A percentile compares a stretch with the other conserved stretches of the same genome.
phyloP scores from a whole-genome alignment of 331 rosid genomes.

The Rhamnella rubrinervis region DNA sequence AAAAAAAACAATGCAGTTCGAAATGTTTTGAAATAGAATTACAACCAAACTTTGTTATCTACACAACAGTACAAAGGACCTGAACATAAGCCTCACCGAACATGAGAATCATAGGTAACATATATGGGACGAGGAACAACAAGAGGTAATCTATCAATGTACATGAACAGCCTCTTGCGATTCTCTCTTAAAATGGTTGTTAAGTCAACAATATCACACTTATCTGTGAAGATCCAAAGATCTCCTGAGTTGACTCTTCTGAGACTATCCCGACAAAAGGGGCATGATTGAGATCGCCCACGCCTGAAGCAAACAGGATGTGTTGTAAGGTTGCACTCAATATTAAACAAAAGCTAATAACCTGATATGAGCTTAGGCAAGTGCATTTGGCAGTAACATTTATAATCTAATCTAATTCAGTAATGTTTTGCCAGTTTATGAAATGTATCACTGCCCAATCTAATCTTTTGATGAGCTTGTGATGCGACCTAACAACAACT shows the following conservation, averaged over 20 bases:
- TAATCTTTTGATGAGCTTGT: background rate
- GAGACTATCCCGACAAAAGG: conserved; percentile 87
- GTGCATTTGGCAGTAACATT: background rate
- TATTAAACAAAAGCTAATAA: background rate
- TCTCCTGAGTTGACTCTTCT: conserved; percentile 69
- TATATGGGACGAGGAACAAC: conserved; percentile 58
- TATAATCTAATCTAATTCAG: background rate
- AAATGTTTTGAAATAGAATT: conserved; percentile 25
- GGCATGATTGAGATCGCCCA: conserved; percentile 76
- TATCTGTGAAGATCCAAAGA: conserved; percentile 85
- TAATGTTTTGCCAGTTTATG: background rate
- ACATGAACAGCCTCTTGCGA: conserved; percentile 64
- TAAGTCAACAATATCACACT: conserved; percentile 52
- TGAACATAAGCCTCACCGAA: conserved; percentile 38
- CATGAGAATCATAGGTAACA: conserved; percentile 54
- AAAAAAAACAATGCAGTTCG: conserved; percentile 16
- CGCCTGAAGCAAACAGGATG: conserved; percentile 47
- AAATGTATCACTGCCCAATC: background rate
- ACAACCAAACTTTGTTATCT: conserved; percentile 22
- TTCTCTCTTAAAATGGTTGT: conserved; percentile 60
- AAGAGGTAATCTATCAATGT: conserved; percentile 69
- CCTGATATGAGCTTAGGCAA: background rate
- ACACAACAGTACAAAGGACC: conserved; percentile 28
- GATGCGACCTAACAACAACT: background rate
- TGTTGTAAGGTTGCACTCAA: background rate